A percentile compares a stretch with the other conserved stretches of the same genome.
phyloP scores from a whole-genome alignment of 1,284 basidiomycete species.

The Peniophora sp. region DNA sequence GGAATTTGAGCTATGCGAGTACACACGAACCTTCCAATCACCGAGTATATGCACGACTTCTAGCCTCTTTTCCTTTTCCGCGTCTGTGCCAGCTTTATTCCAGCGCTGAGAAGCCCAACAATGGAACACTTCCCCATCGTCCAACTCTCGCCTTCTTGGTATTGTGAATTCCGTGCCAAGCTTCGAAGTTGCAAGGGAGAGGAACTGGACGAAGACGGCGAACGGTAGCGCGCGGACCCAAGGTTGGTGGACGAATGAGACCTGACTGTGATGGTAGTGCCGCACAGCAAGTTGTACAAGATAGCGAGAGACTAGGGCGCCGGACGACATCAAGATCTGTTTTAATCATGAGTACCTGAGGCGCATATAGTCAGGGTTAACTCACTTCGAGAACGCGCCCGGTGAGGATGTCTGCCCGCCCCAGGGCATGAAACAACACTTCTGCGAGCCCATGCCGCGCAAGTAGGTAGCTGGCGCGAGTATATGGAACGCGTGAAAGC shows the following conservation, averaged over 20 bases:
- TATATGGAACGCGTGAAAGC: slow-evolving; percentile 66
- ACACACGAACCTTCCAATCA: slow-evolving; percentile 50
- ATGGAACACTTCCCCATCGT: slow-evolving; percentile 59
- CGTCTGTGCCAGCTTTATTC: no score
- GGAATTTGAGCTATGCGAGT: slow-evolving; percentile 4
- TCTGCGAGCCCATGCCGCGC: slow-evolving; percentile 58
- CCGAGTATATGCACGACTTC: slow-evolving; percentile 55
- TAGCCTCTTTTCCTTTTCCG: slow-evolving; percentile 28
- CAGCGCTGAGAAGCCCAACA: slow-evolving; percentile 55
- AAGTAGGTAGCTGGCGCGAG: slow-evolving; percentile 68
- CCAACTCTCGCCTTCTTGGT: slow-evolving; percentile 48
- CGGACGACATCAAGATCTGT: slow-evolving; percentile 63
- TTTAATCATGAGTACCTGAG: slow-evolving; percentile 1
- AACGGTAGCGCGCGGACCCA: slow-evolving; percentile 63
- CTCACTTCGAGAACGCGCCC: slow-evolving; percentile 64
- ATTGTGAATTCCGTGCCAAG: slow-evolving; percentile 55
- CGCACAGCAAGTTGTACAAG: slow-evolving; percentile 68
- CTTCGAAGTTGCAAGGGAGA: slow-evolving; percentile 44
- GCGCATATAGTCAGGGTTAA: slow-evolving; percentile 10
- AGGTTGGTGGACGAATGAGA: slow-evolving; percentile 61
- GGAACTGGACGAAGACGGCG: slow-evolving; percentile 52
- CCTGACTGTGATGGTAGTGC: slow-evolving; percentile 63
- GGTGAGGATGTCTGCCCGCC: slow-evolving; percentile 55
- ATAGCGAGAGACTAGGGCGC: slow-evolving; percentile 69
- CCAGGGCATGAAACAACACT: slow-evolving; percentile 64